These are phyloP conservation scores for Xanthoconium stramineum DNA, from an alignment of 768 basidiomycete genomes.

Conservation along the genomic window DNA sequence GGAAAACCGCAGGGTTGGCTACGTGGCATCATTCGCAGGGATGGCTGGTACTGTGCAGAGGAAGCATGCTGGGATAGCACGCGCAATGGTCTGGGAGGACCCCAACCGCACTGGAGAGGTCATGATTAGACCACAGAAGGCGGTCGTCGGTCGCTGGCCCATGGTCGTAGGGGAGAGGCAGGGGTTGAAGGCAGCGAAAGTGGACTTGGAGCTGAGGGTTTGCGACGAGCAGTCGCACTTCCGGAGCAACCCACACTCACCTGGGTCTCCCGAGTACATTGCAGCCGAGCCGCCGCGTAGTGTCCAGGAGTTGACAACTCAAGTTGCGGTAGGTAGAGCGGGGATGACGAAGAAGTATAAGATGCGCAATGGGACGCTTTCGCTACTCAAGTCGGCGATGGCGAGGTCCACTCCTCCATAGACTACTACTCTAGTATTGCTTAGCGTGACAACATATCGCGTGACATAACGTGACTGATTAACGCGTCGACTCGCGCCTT, in stretches of 20 bases:
- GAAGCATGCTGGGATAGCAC: slow-evolving; percentile 14
- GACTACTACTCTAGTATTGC: neutral
- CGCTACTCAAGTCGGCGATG: slow-evolving; percentile 22
- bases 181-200: slow-evolving; percentile 36
- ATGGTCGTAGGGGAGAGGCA: slow-evolving; percentile 43
- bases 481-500: slow-evolving; percentile 21
- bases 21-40: slow-evolving; percentile 33
- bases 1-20: slow-evolving; percentile 11
- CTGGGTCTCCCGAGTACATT: slow-evolving; percentile 52
- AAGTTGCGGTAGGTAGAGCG: slow-evolving; percentile 2
- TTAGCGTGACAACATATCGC: slow-evolving; percentile 15
- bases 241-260: slow-evolving; percentile 43
- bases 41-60: slow-evolving; percentile 23
- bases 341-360: slow-evolving; percentile 1
- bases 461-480: slow-evolving; percentile 28
- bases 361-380: neutral
- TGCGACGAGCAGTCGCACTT: slow-evolving; percentile 29
- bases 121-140: slow-evolving; percentile 28
- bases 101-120: slow-evolving; percentile 26
- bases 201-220: slow-evolving; percentile 34
- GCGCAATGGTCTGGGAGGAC: slow-evolving; percentile 30
- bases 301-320: slow-evolving; percentile 20
- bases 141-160: slow-evolving; percentile 38
- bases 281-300: slow-evolving; percentile 25
- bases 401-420: neutral